Percentiles rank a stretch among this genome's conserved stretches.
phyloP scores from a whole-genome alignment of 2,329 filamentous ascomycete genomes.

The Diaporthe ampelina region DNA sequence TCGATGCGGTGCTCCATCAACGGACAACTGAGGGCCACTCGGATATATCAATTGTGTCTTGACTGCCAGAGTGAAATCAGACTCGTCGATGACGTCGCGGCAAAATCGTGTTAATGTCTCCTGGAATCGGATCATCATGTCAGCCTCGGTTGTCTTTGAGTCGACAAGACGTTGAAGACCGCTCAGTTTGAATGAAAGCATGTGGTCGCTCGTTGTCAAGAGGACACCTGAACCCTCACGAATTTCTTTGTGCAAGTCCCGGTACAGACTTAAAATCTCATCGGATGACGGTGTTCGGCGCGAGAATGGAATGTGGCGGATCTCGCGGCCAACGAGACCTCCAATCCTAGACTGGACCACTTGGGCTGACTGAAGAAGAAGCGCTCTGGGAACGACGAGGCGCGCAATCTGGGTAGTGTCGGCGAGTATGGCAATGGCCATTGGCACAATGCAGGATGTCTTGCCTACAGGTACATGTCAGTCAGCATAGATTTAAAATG shows the following conservation, averaged over 20 bases:
- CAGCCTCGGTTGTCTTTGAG: slow-evolving; percentile 55
- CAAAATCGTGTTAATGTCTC: slow-evolving; percentile 61
- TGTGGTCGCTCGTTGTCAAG: slow-evolving; percentile 73
- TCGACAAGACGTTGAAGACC: slow-evolving; percentile 70
- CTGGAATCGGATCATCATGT: slow-evolving; percentile 65
- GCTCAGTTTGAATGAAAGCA: slow-evolving; percentile 75
- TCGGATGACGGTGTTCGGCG: slow-evolving; percentile 58
- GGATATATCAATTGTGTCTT: slow-evolving; percentile 72
- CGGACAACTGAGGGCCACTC: slow-evolving; percentile 59
- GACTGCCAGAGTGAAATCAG: slow-evolving; percentile 66
- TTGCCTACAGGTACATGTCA: slow-evolving; percentile 58
- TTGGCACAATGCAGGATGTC: slow-evolving; percentile 69
- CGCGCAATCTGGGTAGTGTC: slow-evolving; percentile 62
- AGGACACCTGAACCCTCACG: slow-evolving; percentile 64
- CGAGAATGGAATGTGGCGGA: slow-evolving; percentile 72
- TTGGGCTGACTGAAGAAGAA: slow-evolving; percentile 70
- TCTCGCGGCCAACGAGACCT: slow-evolving; percentile 64
- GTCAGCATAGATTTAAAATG: background rate
- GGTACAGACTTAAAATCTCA: slow-evolving; percentile 53
- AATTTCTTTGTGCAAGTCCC: slow-evolving; percentile 56
- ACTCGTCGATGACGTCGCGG: slow-evolving; percentile 77
- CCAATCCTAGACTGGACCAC: slow-evolving; percentile 68
- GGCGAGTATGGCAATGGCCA: slow-evolving; percentile 60
- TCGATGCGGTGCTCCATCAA: slow-evolving; percentile 67
- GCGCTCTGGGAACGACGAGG: slow-evolving; percentile 68